Percentiles rank a stretch among this genome's conserved stretches.
Conservation (phyloP, 208 protist species). For the Crithidia expoeki region DNA sequence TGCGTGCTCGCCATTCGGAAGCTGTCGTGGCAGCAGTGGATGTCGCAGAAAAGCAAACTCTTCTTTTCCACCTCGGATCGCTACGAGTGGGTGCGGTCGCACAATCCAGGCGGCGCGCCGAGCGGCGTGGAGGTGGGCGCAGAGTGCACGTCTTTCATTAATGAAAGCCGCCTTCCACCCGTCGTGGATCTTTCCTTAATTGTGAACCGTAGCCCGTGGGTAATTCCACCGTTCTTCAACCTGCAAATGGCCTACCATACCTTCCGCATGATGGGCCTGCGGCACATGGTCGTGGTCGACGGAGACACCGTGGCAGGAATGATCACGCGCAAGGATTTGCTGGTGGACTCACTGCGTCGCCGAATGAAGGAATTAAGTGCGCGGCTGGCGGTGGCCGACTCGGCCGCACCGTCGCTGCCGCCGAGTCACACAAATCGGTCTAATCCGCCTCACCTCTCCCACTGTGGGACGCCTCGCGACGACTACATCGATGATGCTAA, state of each 20-base stretch:
- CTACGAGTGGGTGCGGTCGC: constrained; percentile 45
- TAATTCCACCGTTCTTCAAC: constrained; percentile 86
- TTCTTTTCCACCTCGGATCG: constrained; percentile 56
- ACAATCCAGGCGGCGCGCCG: constrained; percentile 22
- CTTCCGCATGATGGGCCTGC: constrained; percentile 93
- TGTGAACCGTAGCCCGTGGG: constrained; percentile 91
- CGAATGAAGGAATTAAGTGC: constrained; percentile 53
- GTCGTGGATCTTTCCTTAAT: constrained; percentile 79
- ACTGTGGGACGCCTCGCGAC: background rate
- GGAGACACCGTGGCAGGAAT: constrained; percentile 85
- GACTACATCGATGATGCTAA: too few species aligned
- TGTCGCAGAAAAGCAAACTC: constrained; percentile 69
- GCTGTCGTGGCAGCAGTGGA: constrained; percentile 82
- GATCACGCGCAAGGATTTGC: constrained; percentile 94
- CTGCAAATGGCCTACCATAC: constrained; percentile 87
- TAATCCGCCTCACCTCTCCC: background rate
- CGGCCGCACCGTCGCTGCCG: constrained; percentile 28
- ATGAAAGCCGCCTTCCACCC: constrained; percentile 42
- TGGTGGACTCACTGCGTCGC: constrained; percentile 64
- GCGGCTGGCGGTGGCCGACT: constrained; percentile 26
- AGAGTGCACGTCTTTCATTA: constrained; percentile 21
- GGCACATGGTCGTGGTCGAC: constrained; percentile 93
- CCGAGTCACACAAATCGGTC: constrained; percentile 20
- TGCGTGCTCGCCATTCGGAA: constrained; percentile 49
- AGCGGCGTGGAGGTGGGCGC: constrained; percentile 7